Evolutionary conservation across 1,284 basidiomycete species (phyloP).

Genomic region (Neonothopanus nambi): DNA sequence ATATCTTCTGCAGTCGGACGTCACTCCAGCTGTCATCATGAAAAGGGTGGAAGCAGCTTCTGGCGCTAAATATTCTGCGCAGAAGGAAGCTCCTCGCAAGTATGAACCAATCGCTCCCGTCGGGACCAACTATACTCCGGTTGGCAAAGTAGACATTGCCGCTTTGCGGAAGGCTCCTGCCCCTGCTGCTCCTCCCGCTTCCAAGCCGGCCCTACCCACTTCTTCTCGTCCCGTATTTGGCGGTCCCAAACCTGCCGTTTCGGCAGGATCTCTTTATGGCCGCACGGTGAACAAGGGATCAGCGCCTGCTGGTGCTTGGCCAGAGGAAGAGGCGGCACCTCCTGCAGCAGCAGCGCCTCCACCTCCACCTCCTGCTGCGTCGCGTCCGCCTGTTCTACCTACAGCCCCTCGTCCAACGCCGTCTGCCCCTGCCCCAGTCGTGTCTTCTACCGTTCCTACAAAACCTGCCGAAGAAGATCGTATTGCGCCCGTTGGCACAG

Average conservation of each 20-base stretch:
- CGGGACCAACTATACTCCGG: slow-evolving; percentile 70
- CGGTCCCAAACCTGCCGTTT: slow-evolving; percentile 38
- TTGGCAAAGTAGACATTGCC: slow-evolving; percentile 70
- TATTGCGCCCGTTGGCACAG: slow-evolving; percentile 81
- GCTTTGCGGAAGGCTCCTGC: slow-evolving; percentile 51
- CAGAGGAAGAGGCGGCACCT: slow-evolving; percentile 44
- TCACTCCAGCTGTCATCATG: slow-evolving; percentile 79
- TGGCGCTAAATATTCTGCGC: slow-evolving; percentile 87
- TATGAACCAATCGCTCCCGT: slow-evolving; percentile 73
- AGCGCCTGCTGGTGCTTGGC: slow-evolving; percentile 59
- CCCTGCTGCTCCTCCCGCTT: slow-evolving; percentile 25
- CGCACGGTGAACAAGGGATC: slow-evolving; percentile 35
- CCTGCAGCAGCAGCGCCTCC: slow-evolving; percentile 38
- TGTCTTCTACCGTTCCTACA: slow-evolving; percentile 49
- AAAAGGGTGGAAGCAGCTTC: slow-evolving; percentile 87
- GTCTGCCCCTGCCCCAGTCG: slow-evolving; percentile 34
- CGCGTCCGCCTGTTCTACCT: slow-evolving; percentile 42
- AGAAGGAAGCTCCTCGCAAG: slow-evolving; percentile 65
- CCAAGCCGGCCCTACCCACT: slow-evolving; percentile 38
- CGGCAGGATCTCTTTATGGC: slow-evolving; percentile 45
- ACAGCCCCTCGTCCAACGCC: slow-evolving; percentile 32
- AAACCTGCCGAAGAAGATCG: slow-evolving; percentile 78
- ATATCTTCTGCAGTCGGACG: slow-evolving; percentile 62
- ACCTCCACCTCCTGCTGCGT: slow-evolving; percentile 49
- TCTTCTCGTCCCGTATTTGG: slow-evolving; percentile 51